Evolutionary conservation across 2,329 filamentous ascomycete species (phyloP), one percentile per base, ranked within the genome.

Genomic region (Blastomyces gilchristii): DNA sequence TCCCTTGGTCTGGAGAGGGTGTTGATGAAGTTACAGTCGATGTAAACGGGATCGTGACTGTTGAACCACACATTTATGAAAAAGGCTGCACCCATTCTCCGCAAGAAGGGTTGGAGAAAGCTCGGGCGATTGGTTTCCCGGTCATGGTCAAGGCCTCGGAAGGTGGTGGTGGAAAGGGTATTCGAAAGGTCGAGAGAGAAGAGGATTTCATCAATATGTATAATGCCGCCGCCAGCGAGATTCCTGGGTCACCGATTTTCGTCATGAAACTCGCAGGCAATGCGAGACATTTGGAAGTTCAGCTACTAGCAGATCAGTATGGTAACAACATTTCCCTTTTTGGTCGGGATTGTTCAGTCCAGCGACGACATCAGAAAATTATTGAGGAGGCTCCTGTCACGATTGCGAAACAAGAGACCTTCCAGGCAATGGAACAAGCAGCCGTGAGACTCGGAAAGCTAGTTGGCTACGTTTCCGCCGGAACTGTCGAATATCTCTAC

Each of bases 81-180:
- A 89, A 92, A 78, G 94, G 94, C 67, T 99, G 94, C 77, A 94
- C 96, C 58, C 85, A 85, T 73, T 91, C 89, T 28, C 91, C 91
- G 77, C 81, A 96, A 77, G 91, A 99, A 78, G 94, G 93, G 78
- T 84, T 99, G 60, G 80, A 85, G 72, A 91, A 89, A 73, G 94
- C 94, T 64, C 86, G 85, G 75, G 84, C 90, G 73, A 99, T 99
- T 75, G 94, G 94, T 69, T 99, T 99, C 81, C 94, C 94, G 18
- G 89, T 99, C 81, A 99, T 99, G 94, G 91, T 99, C 77, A 99
- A 99, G 83, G 94, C 94, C n/a, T 97, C 94, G 2, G 94, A 99
- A 81, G 94, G 94, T 80, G 94, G 94, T 80, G 94, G 94, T 80
- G 94, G 94, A 75, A 99, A 99, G 82, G 94, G 94, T 83, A 99